phyloP scores from a whole-genome alignment of 2,329 filamentous ascomycete species.

The Paecilomyces niveus region DNA sequence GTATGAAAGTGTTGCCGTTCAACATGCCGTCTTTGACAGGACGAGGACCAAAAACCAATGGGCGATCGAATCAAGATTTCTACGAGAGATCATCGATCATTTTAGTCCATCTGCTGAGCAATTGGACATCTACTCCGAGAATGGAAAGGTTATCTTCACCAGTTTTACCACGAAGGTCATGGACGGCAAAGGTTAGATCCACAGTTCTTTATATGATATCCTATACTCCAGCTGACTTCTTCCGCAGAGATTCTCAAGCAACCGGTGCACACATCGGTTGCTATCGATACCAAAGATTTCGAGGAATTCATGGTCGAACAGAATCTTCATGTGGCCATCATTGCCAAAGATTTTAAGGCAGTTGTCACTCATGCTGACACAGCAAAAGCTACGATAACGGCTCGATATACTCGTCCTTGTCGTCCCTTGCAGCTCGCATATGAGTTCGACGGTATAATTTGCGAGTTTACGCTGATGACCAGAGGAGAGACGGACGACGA shows the following conservation, averaged over 20 bases:
- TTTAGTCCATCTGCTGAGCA: constrained; percentile 59
- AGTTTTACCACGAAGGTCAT: constrained; percentile 60
- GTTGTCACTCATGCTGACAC: constrained; percentile 57
- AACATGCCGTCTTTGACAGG: constrained; percentile 58
- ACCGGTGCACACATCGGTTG: constrained; percentile 57
- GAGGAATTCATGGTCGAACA: constrained; percentile 54
- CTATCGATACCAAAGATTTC: constrained; percentile 56
- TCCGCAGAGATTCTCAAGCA: constrained; percentile 55
- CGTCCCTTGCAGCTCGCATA: constrained; percentile 57
- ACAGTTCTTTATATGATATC: neutral
- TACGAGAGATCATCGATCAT: constrained; percentile 57
- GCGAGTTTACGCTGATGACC: constrained; percentile 61
- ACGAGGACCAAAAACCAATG: constrained; percentile 50
- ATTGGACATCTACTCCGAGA: constrained; percentile 54
- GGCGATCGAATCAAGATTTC: constrained; percentile 49
- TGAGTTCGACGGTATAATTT: constrained; percentile 46
- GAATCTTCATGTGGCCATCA: constrained; percentile 55
- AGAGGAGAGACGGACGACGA: constrained; percentile 46
- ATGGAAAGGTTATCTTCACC: constrained; percentile 54
- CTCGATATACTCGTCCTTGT: constrained; percentile 53
- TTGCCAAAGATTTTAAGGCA: constrained; percentile 59
- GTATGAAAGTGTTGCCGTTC: constrained; percentile 55
- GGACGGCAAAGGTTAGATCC: constrained; percentile 48
- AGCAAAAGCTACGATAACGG: constrained; percentile 47
- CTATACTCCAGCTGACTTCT: constrained; percentile 6